These are phyloP conservation scores for Aspergillus bridgeri DNA, from an alignment of 495 filamentous ascomycete genomes.

Conservation along the genomic window DNA sequence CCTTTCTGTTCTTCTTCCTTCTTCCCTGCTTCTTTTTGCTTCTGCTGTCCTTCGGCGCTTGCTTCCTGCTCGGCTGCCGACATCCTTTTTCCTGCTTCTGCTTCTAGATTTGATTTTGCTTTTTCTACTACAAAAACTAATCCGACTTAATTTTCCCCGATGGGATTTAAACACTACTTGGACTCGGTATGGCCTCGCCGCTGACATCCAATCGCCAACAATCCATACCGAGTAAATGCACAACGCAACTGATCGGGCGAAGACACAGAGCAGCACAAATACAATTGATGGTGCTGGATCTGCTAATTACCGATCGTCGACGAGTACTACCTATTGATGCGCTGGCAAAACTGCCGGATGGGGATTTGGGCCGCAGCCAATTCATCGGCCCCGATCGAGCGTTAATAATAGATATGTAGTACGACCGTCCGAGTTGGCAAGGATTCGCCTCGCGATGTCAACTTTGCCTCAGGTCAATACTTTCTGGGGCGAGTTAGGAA, in stretches of 20 bases:
- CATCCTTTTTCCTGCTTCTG: not conserved
- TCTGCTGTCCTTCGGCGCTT: not conserved
- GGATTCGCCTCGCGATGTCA: not conserved
- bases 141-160: no score
- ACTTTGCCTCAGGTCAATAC: not conserved
- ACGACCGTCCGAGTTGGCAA: not conserved
- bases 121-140: no score
- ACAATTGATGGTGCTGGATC: not conserved
- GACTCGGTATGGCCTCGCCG: not conserved
- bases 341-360: not conserved
- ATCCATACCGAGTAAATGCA: not conserved
- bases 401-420: not conserved
- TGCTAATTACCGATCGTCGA: not conserved
- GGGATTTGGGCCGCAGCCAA: constrained; percentile 1
- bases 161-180: not conserved
- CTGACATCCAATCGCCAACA: not conserved
- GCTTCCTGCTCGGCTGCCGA: not conserved
- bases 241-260: not conserved
- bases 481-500: not conserved
- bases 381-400: not conserved
- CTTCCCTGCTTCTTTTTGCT: not conserved
- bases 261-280: not conserved
- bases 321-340: not conserved
- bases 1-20: not conserved
- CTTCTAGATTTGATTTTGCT: not conserved